These are phyloP conservation scores for Posidonia oceanica DNA, from an alignment of 116 monocot genomes.

Conservation along the genomic window DNA sequence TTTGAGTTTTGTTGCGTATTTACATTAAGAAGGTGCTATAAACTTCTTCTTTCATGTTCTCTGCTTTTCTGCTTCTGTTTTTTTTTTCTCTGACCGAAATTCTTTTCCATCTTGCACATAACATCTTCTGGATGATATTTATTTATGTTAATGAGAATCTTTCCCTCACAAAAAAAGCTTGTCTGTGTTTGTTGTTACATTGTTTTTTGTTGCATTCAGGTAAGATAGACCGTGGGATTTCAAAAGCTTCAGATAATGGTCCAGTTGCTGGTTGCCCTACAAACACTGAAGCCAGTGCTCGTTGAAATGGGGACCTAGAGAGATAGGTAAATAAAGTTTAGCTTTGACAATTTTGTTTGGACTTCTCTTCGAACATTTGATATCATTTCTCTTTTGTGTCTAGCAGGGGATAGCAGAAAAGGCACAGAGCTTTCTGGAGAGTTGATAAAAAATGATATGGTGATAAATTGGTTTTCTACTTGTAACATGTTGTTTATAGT, in stretches of 20 bases:
- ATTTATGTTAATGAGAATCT: too few species aligned
- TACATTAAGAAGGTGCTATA: not conserved
- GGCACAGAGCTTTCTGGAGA: not conserved
- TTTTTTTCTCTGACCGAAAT: too few species aligned
- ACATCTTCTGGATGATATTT: too few species aligned
- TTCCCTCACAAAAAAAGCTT: too few species aligned
- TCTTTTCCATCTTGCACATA: too few species aligned
- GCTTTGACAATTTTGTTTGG: not conserved
- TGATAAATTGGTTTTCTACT: not conserved
- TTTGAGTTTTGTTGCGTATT: not conserved
- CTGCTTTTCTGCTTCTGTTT: too few species aligned
- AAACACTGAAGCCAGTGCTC: not conserved
- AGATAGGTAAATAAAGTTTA: not conserved
- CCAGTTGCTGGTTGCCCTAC: not conserved
- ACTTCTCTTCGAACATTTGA: not conserved
- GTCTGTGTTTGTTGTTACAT: not conserved
- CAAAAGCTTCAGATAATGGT: not conserved
- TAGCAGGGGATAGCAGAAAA: not conserved
- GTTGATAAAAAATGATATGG: not conserved
- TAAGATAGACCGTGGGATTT: not conserved
- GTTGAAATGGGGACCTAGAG: not conserved
- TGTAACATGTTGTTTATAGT: not conserved
- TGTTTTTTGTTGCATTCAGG: not conserved
- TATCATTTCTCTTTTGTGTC: not conserved
- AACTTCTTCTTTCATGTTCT: not conserved